Conservation (phyloP, 2,329 filamentous ascomycete species). For the Escovopsis weberi region DNA sequence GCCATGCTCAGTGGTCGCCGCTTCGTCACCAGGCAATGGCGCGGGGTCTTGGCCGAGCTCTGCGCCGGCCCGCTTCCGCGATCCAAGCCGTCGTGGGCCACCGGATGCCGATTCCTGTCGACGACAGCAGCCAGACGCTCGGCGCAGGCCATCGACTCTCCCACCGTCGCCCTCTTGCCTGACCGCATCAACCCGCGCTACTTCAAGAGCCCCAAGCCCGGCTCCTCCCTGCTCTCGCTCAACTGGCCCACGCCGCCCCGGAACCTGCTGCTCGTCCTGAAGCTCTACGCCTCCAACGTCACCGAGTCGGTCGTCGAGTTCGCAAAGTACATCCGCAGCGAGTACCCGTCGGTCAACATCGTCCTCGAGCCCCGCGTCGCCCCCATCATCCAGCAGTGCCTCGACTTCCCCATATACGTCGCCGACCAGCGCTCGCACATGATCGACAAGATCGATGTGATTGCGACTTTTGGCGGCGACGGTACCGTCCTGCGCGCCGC, state of each 20-base stretch:
- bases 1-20: conserved; percentile 4
- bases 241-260: conserved; percentile 39
- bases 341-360: conserved; percentile 69
- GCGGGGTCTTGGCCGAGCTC: conserved; percentile 1
- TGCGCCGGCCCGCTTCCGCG: conserved; percentile 1
- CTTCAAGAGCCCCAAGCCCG: conserved; percentile 26
- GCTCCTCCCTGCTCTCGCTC: conserved; percentile 39
- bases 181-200: conserved; percentile 21
- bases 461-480: conserved; percentile 83
- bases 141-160: conserved; percentile 8
- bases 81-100: background rate
- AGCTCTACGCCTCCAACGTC: conserved; percentile 40
- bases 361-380: conserved; percentile 72
- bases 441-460: conserved; percentile 71
- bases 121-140: conserved; percentile 26
- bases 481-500: conserved; percentile 24
- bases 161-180: conserved; percentile 20
- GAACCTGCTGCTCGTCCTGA: conserved; percentile 44
- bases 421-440: conserved; percentile 37
- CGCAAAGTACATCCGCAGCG: conserved; percentile 57
- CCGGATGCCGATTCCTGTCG: conserved; percentile 30
- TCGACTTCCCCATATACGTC: conserved; percentile 63
- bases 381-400: conserved; percentile 49
- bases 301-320: conserved; percentile 38
- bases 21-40: conserved; percentile 3